Conservation (phyloP, 1,284 basidiomycete species). For the Ceratobasidium sp. region DNA sequence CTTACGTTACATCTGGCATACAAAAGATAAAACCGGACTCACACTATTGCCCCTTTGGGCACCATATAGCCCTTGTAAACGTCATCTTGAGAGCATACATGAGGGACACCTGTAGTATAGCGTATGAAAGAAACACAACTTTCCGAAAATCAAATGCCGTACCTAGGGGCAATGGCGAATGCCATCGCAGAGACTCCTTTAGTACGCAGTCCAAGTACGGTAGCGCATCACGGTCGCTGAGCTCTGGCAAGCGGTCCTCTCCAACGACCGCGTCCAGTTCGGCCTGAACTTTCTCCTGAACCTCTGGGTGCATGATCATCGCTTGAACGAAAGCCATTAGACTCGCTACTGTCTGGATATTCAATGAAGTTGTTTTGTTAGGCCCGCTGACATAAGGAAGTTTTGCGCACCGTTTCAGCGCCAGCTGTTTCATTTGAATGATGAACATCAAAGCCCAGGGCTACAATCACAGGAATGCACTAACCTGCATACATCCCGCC, state of each 20-base stretch:
- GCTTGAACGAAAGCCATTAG: slow-evolving; percentile 34
- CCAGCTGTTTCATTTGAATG: background rate
- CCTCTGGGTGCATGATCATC: slow-evolving; percentile 42
- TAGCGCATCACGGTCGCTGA: slow-evolving; percentile 7
- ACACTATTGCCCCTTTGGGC: slow-evolving; percentile 40
- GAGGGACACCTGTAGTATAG: slow-evolving; percentile 27
- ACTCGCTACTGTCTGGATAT: background rate
- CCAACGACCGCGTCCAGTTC: slow-evolving; percentile 47
- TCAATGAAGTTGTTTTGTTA: background rate
- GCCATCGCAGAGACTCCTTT: slow-evolving; percentile 11
- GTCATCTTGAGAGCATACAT: slow-evolving; percentile 38
- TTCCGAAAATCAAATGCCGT: background rate
- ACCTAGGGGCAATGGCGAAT: slow-evolving; percentile 1
- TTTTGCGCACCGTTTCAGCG: slow-evolving; percentile 1
- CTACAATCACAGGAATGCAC: background rate
- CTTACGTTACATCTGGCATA: background rate
- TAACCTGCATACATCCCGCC: slow-evolving; percentile 12
- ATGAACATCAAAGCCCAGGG: background rate
- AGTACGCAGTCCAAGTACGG: slow-evolving; percentile 8
- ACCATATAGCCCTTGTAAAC: slow-evolving; percentile 41
- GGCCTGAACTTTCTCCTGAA: slow-evolving; percentile 42
- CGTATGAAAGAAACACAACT: no score
- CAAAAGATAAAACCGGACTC: slow-evolving; percentile 38
- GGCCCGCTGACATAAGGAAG: background rate
- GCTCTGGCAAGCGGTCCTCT: slow-evolving; percentile 23